A percentile compares a stretch with the other conserved stretches of the same genome.
Evolutionary conservation across 2,329 filamentous ascomycete genomes (phyloP).

Genomic region (Trichoderma sp.): DNA sequence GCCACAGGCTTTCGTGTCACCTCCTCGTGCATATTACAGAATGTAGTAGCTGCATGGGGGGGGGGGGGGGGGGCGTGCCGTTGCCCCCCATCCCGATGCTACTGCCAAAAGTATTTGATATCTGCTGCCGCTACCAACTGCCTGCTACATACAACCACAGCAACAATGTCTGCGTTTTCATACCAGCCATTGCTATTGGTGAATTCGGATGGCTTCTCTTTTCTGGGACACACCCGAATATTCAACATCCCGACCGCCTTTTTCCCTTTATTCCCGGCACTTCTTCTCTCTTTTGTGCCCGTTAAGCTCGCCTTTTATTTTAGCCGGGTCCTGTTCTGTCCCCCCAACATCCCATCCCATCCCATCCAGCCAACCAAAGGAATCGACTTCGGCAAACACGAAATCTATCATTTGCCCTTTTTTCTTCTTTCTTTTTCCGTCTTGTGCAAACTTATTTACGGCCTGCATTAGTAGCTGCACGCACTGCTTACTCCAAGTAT

Average conservation of each 20-base stretch:
- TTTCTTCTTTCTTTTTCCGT: neutral
- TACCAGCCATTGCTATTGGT: neutral
- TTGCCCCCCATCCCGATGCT: neutral
- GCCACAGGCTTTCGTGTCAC: neutral
- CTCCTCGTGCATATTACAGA: neutral
- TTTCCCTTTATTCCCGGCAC: neutral
- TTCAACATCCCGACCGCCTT: conserved; percentile 4
- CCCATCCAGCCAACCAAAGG: conserved; percentile 1
- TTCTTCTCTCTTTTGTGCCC: neutral
- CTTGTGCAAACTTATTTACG: neutral
- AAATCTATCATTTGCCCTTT: neutral
- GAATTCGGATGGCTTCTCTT: neutral
- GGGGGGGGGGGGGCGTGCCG: neutral
- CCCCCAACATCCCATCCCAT: neutral
- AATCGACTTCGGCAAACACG: neutral
- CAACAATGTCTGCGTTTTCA: neutral
- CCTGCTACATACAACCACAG: neutral
- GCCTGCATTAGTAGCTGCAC: conserved; percentile 11
- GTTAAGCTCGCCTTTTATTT: neutral
- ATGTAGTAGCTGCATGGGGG: neutral
- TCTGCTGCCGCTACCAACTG: neutral
- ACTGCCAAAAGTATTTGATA: neutral
- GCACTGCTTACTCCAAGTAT: conserved; percentile 3
- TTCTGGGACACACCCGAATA: neutral
- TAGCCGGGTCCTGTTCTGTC: neutral